Evolutionary conservation across 805 yeast species (phyloP), one percentile per base, ranked within the genome.

Genomic region (Saturnispora besseyi): DNA sequence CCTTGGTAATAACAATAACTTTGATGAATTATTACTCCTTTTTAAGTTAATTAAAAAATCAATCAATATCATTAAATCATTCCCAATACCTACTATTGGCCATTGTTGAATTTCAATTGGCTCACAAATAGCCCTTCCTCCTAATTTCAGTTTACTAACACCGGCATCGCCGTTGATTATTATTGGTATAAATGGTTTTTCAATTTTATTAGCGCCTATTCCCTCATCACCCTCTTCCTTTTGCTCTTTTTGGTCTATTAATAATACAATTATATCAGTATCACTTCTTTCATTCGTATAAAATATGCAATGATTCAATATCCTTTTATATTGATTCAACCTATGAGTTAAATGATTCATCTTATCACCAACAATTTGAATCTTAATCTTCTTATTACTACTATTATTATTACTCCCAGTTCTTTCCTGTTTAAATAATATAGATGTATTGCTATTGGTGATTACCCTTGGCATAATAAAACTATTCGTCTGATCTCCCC

Each of bases 381-480:
- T 55, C 18, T 57, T 57, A 22, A 62, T 47, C 2, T 41, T 29
- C 28, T 36, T 36, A 13, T 36, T 36, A 36, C 13, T 22, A 21
- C 8, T 36, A 18, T 18, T 18, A 18, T 18, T 18, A 18, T 18
- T 18, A 18, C 18, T 18, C 18, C 18, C 18, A 1, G 21, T 9
- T 22, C 40, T 36, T 36, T 21, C 28, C 15, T 7, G 6, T 26
- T 26, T 26, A 8, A 26, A 26, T 26, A 26, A 26, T 6, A 7
- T 12, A 18, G 21, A 8, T 12, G 24, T 36, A 22, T 36, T 36
- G 12, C 40, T 36, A 22, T 36, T 36, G 9, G 40, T 51, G 4
- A 69, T 62, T 11, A 68, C 67, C 34, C 63, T 56, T 1, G 72
- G 72, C 72, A 68, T 68, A 15, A 67, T 64, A 54, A 68, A 68